These are phyloP conservation scores for Chaetothyriales sp. DNA, from an alignment of 2,329 filamentous ascomycete species.

Conservation along the genomic window DNA sequence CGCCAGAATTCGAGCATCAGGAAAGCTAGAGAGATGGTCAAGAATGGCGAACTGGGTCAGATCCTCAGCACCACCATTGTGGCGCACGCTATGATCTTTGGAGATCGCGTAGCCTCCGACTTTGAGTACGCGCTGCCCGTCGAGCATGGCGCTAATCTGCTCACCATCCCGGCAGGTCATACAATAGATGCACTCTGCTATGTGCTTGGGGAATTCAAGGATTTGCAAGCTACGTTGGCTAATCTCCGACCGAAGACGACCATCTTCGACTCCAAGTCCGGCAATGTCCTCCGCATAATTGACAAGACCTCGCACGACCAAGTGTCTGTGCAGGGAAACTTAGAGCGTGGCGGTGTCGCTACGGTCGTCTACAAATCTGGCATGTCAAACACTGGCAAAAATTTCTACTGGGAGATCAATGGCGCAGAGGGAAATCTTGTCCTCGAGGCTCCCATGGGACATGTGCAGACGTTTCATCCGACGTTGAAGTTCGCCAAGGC, in stretches of 20 bases:
- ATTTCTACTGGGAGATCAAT: conserved; percentile 13
- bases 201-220: conserved; percentile 10
- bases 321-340: conserved; percentile 6
- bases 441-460: conserved; percentile 7
- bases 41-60: conserved; percentile 35
- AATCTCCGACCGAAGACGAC: conserved; percentile 5
- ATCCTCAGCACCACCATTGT: conserved; percentile 38
- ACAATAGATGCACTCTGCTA: conserved; percentile 11
- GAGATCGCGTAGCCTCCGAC: neutral
- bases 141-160: conserved; percentile 10
- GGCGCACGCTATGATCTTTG: conserved; percentile 2
- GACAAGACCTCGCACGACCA: conserved; percentile 11
- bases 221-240: conserved; percentile 9
- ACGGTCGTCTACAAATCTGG: conserved; percentile 8
- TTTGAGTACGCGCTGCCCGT: conserved; percentile 7
- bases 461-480: conserved; percentile 10
- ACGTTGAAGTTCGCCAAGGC: conserved; percentile 7
- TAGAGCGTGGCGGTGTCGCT: conserved; percentile 6
- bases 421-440: conserved; percentile 12
- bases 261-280: conserved; percentile 2
- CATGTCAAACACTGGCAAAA: conserved; percentile 1
- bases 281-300: conserved; percentile 1
- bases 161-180: conserved; percentile 12
- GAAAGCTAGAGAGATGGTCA: conserved; percentile 35
- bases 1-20: conserved; percentile 31